These are phyloP conservation scores for Lipomyces mesembrius DNA, from an alignment of 805 yeast species.

Conservation along the genomic window DNA sequence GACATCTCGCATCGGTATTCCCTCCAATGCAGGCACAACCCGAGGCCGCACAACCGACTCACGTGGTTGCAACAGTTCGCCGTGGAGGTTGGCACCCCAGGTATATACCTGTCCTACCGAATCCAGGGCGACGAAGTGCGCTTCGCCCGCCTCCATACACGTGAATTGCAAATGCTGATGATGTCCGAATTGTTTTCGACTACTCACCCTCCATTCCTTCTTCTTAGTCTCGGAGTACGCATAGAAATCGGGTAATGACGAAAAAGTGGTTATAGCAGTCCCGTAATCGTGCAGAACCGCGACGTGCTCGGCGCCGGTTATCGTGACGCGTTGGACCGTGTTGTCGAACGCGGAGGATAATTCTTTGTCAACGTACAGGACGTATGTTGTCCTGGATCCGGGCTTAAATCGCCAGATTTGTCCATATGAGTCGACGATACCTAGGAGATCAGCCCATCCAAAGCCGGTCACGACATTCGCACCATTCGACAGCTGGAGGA, in stretches of 20 bases:
- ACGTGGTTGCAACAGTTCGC: slow-evolving; percentile 19
- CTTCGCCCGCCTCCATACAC: slow-evolving; percentile 15
- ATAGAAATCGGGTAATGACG: slow-evolving; percentile 7
- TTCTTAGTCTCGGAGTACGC: slow-evolving; percentile 6
- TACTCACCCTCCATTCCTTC: not conserved
- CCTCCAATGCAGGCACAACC: slow-evolving; percentile 22
- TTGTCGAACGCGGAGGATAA: slow-evolving; percentile 15
- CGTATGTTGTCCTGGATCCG: not conserved
- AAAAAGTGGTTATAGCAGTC: slow-evolving; percentile 8
- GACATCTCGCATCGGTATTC: slow-evolving; percentile 18
- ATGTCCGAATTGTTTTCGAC: slow-evolving; percentile 14
- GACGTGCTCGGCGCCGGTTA: slow-evolving; percentile 20
- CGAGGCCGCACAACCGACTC: slow-evolving; percentile 10
- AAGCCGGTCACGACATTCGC: slow-evolving; percentile 13
- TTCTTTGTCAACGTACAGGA: slow-evolving; percentile 1
- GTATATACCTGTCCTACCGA: slow-evolving; percentile 25
- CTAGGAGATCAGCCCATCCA: slow-evolving; percentile 28
- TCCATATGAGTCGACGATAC: slow-evolving; percentile 28
- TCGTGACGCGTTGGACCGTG: slow-evolving; percentile 4
- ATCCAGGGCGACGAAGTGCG: slow-evolving; percentile 27
- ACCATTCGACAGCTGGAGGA: slow-evolving; percentile 8
- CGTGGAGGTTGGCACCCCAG: slow-evolving; percentile 26
- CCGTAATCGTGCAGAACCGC: slow-evolving; percentile 13
- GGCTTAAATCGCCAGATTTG: not conserved
- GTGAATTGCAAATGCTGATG: slow-evolving; percentile 16